Conservation (phyloP, 2,329 filamentous ascomycete genomes). For the Rhexocercosporidium sp. region DNA sequence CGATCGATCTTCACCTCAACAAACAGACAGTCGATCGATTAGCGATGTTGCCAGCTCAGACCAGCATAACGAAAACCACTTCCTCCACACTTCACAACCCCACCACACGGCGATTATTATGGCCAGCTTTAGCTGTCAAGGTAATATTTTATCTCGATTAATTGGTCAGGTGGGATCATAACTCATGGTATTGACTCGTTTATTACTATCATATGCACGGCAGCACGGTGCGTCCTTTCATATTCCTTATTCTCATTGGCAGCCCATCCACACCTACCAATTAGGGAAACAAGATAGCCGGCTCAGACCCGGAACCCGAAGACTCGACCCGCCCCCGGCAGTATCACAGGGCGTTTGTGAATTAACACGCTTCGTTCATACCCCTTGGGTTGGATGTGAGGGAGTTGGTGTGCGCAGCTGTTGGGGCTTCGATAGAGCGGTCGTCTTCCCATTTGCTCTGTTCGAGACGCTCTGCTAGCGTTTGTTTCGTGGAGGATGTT, state of each 20-base stretch:
- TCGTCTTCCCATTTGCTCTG: background rate
- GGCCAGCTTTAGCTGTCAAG: background rate
- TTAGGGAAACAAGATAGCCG: background rate
- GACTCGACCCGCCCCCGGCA: background rate
- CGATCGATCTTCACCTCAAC: too few species aligned
- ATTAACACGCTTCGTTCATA: background rate
- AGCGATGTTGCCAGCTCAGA: too few species aligned
- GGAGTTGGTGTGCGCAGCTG: background rate
- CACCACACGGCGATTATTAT: too few species aligned
- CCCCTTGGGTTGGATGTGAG: background rate
- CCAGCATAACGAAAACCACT: too few species aligned
- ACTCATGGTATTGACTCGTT: too few species aligned
- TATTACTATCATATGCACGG: too few species aligned
- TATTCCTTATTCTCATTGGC: background rate
- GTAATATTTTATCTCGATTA: background rate
- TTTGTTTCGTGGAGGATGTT: background rate
- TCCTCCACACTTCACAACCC: too few species aligned
- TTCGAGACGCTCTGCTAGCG: constrained; percentile 3
- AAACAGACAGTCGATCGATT: too few species aligned
- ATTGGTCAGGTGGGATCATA: too few species aligned
- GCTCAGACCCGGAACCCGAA: background rate
- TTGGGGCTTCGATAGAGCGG: background rate
- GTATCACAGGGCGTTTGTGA: background rate
- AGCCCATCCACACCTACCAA: too few species aligned
- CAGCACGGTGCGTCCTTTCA: background rate